A percentile compares a stretch with the other conserved stretches of the same genome.
Evolutionary conservation across 2,329 filamentous ascomycete species (phyloP).

Genomic region (Botrytis elliptica): DNA sequence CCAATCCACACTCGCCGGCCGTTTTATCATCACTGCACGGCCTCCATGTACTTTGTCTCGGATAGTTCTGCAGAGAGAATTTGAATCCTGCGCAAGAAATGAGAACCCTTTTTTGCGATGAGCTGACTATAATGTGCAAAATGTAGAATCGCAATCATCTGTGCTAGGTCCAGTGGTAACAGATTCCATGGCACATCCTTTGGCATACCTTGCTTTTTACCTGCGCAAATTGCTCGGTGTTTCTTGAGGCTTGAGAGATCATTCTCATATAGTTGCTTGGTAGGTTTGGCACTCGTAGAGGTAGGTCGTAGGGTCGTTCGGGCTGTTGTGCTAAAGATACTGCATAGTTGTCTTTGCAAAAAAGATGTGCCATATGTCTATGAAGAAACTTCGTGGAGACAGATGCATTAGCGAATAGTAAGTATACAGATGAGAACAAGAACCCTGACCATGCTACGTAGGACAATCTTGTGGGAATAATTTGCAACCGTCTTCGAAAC

Average conservation of each 20-base stretch:
- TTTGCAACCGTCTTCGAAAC: background rate
- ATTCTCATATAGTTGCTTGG: too few relatives aligned
- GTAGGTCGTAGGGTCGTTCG: too few relatives aligned
- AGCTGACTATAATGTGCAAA: background rate
- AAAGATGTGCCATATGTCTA: background rate
- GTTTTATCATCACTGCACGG: too few relatives aligned
- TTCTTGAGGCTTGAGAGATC: background rate
- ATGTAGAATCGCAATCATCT: background rate
- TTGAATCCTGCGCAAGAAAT: too few relatives aligned
- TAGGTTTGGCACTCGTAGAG: too few relatives aligned
- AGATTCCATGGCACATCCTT: background rate
- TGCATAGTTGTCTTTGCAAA: background rate
- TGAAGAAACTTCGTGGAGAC: background rate
- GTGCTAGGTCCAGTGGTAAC: background rate
- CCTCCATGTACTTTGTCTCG: too few relatives aligned
- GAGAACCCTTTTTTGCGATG: fast-evolving
- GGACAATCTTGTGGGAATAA: background rate
- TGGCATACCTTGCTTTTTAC: background rate
- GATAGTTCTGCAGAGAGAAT: background rate
- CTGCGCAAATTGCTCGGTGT: background rate
- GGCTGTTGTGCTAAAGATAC: too few relatives aligned
- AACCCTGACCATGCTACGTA: fast-evolving
- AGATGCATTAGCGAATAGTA: background rate
- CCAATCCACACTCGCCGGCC: too few relatives aligned
- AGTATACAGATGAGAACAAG: background rate